Evolutionary conservation across 2,329 filamentous ascomycete species (phyloP).

Genomic region (Alternaria postmessia): DNA sequence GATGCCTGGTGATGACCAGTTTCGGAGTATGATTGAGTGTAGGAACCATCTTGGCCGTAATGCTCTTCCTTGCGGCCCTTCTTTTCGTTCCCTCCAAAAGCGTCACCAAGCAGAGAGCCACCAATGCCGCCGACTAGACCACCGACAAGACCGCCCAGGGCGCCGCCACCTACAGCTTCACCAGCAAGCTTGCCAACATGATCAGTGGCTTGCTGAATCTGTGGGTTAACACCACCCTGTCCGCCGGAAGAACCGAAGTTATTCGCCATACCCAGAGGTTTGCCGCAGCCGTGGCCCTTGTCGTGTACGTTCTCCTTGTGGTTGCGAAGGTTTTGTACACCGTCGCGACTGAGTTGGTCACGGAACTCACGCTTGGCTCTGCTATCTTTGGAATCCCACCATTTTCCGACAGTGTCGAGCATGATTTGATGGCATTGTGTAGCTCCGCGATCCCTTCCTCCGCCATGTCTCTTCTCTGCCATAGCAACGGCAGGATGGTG

Average conservation of each 20-base stretch:
- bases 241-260: conserved; percentile 50
- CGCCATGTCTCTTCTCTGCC: conserved; percentile 64
- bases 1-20: conserved; percentile 61
- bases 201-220: conserved; percentile 42
- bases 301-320: conserved; percentile 88
- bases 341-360: conserved; percentile 76
- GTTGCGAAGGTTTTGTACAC: conserved; percentile 79
- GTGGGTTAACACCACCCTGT: conserved; percentile 56
- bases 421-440: conserved; percentile 76
- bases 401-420: conserved; percentile 80
- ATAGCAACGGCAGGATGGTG: conserved; percentile 85
- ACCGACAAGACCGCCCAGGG: conserved; percentile 74
- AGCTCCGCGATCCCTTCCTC: conserved; percentile 45
- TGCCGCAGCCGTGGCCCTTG: conserved; percentile 84
- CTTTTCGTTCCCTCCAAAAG: conserved; percentile 63
- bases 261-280: conserved; percentile 79
- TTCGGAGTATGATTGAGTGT: conserved; percentile 68
- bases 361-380: conserved; percentile 72
- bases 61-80: conserved; percentile 63
- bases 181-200: conserved; percentile 62
- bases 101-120: conserved; percentile 70
- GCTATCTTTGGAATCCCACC: conserved; percentile 77
- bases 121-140: conserved; percentile 67
- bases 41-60: conserved; percentile 67
- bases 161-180: conserved; percentile 69